Evolutionary conservation across 805 yeast species (phyloP), one percentile per base, ranked within the genome.

Genomic region (Myxozyma monticola): DNA sequence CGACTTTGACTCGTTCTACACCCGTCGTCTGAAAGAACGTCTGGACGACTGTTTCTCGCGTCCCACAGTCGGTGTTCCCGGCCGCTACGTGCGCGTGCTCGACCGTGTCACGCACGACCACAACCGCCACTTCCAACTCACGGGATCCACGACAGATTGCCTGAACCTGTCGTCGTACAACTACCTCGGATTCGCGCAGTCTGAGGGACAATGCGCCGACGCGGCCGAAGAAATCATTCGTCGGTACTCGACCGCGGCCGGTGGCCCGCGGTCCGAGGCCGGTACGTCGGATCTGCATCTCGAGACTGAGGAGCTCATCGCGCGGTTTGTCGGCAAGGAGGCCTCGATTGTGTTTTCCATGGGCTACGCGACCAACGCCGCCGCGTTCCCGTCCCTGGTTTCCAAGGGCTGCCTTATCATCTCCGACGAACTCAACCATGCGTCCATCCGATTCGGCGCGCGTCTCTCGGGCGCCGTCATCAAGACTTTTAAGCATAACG

Each of bases 1-100:
- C 22, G 91, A 89, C 40, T 89, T 91, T 66, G 99, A 93, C 69
- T 81, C 87, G 57, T 95, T 93, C 67, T 93, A 90, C 68, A 84
- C 90, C 37, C 84, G 99, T 62, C 83, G 98, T 63, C 78, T 93
- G 75, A 90, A 93, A 68, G 79, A 78, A 60, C 85, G 96, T 69
- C 79, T 93, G 51, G 96, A 87, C 66, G 98, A 91, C 70, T 88
- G 96, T 69, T 93, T 93, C 68, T 88, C 95, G 1, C 81, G 96
- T 66, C 96, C 96, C 37, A 88, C 95, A n/a, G 85, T 86, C 52
- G 98, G 97, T 44, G 98, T 91, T 18, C 98, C 99, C 1, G 99
- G 99, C 24, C 81, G 99, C 67, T 84, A 75, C 63, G 82, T 91
- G 61, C 79, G 82, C 50, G 84, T 96, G 62, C 83, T 84, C 62